Evolutionary conservation across 2,329 filamentous ascomycete genomes (phyloP).

Genomic region (Trichoderma oligosporum): DNA sequence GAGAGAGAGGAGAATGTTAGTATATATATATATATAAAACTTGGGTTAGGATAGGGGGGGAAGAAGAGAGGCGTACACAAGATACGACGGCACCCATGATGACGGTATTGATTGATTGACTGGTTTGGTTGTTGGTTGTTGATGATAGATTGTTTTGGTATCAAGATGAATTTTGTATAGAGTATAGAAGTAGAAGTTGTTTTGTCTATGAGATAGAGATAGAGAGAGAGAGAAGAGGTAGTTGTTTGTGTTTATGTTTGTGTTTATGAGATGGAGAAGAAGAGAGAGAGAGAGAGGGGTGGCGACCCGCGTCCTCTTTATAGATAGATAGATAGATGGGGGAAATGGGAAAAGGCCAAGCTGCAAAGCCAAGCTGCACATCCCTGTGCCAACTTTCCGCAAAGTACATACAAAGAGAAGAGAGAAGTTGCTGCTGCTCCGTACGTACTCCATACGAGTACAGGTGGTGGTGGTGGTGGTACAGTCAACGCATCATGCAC

Average conservation of each 20-base stretch:
- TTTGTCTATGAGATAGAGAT: neutral
- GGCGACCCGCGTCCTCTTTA: constrained; percentile 3
- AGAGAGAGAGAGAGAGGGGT: neutral
- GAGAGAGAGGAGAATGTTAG: constrained; percentile 21
- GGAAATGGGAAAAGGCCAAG: no score
- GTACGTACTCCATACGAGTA: no score
- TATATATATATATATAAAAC: neutral
- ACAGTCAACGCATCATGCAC: no score
- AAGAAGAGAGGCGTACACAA: constrained; percentile 60
- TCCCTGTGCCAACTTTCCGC: neutral
- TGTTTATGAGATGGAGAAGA: neutral
- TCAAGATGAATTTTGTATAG: neutral
- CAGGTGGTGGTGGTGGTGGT: no score
- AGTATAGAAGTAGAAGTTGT: neutral
- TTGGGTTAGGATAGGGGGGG: neutral
- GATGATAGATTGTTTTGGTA: neutral
- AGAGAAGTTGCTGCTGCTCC: no score
- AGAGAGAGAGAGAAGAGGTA: neutral
- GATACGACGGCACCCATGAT: constrained; percentile 79
- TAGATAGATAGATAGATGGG: no score
- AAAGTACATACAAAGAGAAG: no score
- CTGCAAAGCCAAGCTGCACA: no score
- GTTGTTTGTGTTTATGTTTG: no score
- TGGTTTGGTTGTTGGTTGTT: neutral
- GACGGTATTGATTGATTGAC: neutral